phyloP scores from a whole-genome alignment of 768 basidiomycete genomes.

The Serpula lacrymans region DNA sequence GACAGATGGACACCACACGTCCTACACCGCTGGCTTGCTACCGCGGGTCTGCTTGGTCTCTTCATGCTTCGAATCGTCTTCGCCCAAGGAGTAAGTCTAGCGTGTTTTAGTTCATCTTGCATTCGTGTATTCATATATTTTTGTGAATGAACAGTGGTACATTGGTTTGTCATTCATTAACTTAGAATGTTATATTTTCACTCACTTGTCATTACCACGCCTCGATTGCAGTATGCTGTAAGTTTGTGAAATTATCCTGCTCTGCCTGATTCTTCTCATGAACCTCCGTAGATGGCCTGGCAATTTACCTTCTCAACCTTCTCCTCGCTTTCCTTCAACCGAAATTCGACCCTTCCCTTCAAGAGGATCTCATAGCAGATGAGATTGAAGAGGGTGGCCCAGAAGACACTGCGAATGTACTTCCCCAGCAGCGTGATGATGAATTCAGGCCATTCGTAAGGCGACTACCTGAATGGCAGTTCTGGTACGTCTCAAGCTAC shows the following conservation, averaged over 20 bases:
- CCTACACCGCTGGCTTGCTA: constrained; percentile 85
- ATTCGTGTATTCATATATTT: constrained; percentile 3
- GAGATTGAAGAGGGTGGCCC: constrained; percentile 92
- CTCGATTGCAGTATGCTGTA: constrained; percentile 59
- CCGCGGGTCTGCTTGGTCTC: constrained; percentile 62
- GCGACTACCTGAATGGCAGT: constrained; percentile 94
- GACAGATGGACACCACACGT: constrained; percentile 91
- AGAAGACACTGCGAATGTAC: constrained; percentile 47
- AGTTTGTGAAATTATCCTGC: constrained; percentile 26
- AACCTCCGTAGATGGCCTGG: constrained; percentile 66
- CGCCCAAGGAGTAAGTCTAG: constrained; percentile 77
- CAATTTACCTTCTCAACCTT: constrained; percentile 94
- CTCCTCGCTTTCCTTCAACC: constrained; percentile 97
- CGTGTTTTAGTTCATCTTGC: background rate
- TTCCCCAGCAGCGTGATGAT: constrained; percentile 77
- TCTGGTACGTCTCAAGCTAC: constrained; percentile 57
- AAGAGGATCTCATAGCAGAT: constrained; percentile 89
- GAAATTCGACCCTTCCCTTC: constrained; percentile 93
- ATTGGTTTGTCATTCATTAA: constrained; percentile 61
- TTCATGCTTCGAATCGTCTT: constrained; percentile 87
- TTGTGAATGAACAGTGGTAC: constrained; percentile 66
- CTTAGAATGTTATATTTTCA: background rate
- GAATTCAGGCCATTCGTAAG: constrained; percentile 98
- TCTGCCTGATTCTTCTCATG: constrained; percentile 1
- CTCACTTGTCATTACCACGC: background rate